Base-by-base conservation (phyloP, 345 rosid species). In the Populus davidiana region DNA sequence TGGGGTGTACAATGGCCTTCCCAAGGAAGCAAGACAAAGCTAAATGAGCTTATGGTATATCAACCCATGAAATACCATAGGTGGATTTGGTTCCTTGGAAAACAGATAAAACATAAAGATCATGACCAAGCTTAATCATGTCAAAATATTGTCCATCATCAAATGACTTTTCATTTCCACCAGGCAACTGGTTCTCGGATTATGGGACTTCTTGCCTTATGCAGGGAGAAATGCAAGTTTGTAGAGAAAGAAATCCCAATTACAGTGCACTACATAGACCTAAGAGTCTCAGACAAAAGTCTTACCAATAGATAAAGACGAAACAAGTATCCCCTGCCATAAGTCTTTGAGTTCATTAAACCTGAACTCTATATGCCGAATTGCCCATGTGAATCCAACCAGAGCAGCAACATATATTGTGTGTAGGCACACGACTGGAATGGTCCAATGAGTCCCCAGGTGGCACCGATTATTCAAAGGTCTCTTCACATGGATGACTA, bases 321-420 rank as follows among this genome's bases (percentile, higher is more conserved):
- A 87, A 81, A 94, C 85, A 44, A 89, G 87, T 69, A 92, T 92
- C 59, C 96, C 98, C 74, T 81, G 82, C 98, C 93, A 91, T 64
- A 91, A 93, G 84, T 94, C 95, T 86, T 76, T 93, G 82, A 94
- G 89, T 81, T 94, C 97, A 69, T 92, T 88, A 83, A 94, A 94
- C 52, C 91, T 86, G 80, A 94, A 94, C 81, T 94, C 97, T 69
- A 94, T 84, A 80, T 91, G 98, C 47, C 89, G 89, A 79, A 92
- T 80, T 0, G 91, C 90, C 69, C 87, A 77, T 10, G 91, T 88
- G 77, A 91, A 89, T 70, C 86, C 91, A 77, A 88, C 79, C 79
- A 94, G 84, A 73, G 81, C 82, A 74, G 87, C 82, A 33, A 94
- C 87, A 78, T 90, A 91, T 41, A 85, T 71, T 2, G 76, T 59